These are phyloP conservation scores for Blechomonas ayalai DNA, from an alignment of 208 protist species.

Conservation along the genomic window DNA sequence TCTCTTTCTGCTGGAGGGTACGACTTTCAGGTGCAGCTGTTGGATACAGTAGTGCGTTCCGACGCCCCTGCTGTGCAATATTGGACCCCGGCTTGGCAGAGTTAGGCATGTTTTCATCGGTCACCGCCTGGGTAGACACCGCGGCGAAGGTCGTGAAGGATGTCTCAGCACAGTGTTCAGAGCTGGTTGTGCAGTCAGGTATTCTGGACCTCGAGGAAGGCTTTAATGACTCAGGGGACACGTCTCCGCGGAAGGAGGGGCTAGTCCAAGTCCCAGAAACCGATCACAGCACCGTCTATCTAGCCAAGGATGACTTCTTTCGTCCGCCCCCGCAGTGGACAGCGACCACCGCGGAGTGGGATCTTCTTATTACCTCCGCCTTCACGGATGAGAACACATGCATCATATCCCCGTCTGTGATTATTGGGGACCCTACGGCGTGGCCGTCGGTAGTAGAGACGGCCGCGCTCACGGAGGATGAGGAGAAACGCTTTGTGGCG, in stretches of 20 bases:
- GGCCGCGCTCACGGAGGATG: background rate
- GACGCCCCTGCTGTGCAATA: too few species aligned
- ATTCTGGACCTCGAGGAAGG: conserved; percentile 25
- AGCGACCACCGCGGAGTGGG: conserved; percentile 33
- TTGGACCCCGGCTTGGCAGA: too few species aligned
- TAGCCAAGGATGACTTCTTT: conserved; percentile 9
- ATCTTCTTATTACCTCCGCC: conserved; percentile 17
- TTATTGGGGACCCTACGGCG: conserved; percentile 2
- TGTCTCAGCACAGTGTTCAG: conserved; percentile 26
- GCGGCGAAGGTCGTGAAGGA: conserved; percentile 26
- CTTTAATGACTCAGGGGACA: conserved; percentile 10
- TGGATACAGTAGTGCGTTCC: too few species aligned
- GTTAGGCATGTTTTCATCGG: conserved; percentile 35
- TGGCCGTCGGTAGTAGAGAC: background rate
- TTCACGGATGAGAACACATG: conserved; percentile 30
- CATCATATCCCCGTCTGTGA: conserved; percentile 21
- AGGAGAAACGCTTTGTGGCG: background rate
- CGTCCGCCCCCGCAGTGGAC: conserved; percentile 21
- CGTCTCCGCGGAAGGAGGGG: background rate
- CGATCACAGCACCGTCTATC: background rate
- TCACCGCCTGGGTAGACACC: conserved; percentile 22
- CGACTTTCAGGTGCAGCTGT: too few species aligned
- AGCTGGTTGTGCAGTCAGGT: conserved; percentile 24
- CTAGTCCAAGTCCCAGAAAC: background rate
- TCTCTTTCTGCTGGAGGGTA: too few species aligned